Conservation (phyloP, 805 yeast species). For the Hemisphaericaspora nanyangensis region DNA sequence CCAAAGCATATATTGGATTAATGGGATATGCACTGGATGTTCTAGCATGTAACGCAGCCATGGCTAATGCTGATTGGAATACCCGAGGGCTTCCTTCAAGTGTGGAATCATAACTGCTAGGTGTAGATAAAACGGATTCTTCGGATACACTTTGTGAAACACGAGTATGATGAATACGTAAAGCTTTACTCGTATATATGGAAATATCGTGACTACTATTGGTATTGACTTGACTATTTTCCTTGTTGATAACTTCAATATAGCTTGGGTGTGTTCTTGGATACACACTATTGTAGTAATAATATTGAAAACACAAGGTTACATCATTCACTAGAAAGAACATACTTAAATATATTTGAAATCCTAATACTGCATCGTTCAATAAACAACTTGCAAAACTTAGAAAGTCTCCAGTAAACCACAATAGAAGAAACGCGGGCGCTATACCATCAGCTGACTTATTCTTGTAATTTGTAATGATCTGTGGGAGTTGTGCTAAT, state of each 20-base stretch:
- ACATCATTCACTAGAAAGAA: slow-evolving; percentile 39
- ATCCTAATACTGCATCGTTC: slow-evolving; percentile 33
- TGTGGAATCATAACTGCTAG: slow-evolving; percentile 16
- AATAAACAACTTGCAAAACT: slow-evolving; percentile 45
- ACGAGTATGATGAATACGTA: slow-evolving; percentile 6
- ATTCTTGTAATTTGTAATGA: slow-evolving; percentile 51
- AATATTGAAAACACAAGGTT: slow-evolving; percentile 37
- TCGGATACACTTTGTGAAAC: neutral
- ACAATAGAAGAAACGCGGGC: slow-evolving; percentile 52
- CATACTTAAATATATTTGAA: slow-evolving; percentile 37
- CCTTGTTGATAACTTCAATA: neutral
- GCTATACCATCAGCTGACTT: slow-evolving; percentile 69
- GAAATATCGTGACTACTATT: neutral
- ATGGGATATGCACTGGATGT: slow-evolving; percentile 13
- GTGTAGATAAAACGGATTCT: slow-evolving; percentile 8
- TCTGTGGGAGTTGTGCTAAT: slow-evolving; percentile 74
- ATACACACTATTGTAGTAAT: slow-evolving; percentile 38
- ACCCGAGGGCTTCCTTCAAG: neutral
- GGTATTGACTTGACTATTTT: neutral
- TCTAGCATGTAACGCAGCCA: slow-evolving; percentile 4
- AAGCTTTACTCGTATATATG: slow-evolving; percentile 2
- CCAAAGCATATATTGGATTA: neutral
- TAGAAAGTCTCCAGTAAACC: slow-evolving; percentile 63
- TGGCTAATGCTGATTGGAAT: slow-evolving; percentile 6
- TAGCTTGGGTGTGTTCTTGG: slow-evolving; percentile 15